Evolutionary conservation across 257 asterid species (phyloP), one percentile per base, ranked within the genome.

Genomic region (Gardenia jasminoides): DNA sequence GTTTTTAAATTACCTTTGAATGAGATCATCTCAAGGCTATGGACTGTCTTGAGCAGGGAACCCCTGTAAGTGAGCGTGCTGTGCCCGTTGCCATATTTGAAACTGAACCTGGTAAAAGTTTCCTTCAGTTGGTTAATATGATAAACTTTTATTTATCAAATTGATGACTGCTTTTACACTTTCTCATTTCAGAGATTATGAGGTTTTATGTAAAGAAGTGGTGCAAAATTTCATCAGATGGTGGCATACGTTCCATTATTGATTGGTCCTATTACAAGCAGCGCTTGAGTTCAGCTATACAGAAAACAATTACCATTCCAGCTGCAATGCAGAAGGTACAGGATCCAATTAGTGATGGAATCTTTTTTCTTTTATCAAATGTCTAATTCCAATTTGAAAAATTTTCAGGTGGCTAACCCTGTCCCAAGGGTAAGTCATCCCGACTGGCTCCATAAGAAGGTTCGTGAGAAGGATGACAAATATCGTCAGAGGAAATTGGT

Each of bases 381-480:
- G 46, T 77, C 82, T 79, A 67, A 86, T 79, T 77, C 70, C 87
- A 81, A 83, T 67, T 82, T 87, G 75, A 82, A 48, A 70, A 78
- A 79, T 70, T 84, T 75, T 72, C 88, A 96, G 99, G 94, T 96
- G 84, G 86, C 93, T 74, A 96, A 96, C 87, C 99, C 99, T 87
- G 99, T 96, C 71, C 98, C 99, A n/a, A 89, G 99, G 89, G 99
- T 96, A 84, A 83, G 87, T 88, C 99, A 96, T 90, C 99, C 99
- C 67, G 99, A 96, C 82, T 96, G 99, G 99, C 88, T 96, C 82
- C 96, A 96, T 91, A 96, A 92, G 89, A 96, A 88, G 88, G 96
- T 96, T 78, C 98, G 97, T 79, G 99, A 96, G 84, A 95, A 96
- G 80, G 99, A 93, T 70, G 99, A 96, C 85, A 96, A 91, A 86